phyloP scores from a whole-genome alignment of 1,284 basidiomycete species.

The Mycosarcoma mackinlayi region DNA sequence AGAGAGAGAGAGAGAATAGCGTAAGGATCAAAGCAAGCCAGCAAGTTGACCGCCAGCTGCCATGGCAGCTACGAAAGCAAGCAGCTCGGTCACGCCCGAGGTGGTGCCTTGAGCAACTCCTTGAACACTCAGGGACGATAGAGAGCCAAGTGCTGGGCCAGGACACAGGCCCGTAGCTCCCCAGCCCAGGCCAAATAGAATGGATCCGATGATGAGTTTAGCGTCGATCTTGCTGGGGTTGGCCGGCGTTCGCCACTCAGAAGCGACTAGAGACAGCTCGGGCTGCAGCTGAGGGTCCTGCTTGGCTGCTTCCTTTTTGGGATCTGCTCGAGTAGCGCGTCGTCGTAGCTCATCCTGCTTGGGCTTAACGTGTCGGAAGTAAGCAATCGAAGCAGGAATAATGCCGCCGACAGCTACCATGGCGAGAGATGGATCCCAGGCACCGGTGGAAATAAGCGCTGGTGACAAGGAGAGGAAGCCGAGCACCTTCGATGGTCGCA shows the following conservation, averaged over 20 bases:
- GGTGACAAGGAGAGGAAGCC: slow-evolving; percentile 28
- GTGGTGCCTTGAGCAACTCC: slow-evolving; percentile 5
- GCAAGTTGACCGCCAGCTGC: slow-evolving; percentile 44
- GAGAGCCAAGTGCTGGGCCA: slow-evolving; percentile 46
- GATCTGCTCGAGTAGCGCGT: background rate
- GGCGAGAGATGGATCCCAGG: slow-evolving; percentile 70
- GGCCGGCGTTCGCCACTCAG: slow-evolving; percentile 57
- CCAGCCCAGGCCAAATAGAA: slow-evolving; percentile 66
- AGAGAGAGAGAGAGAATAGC: too few species aligned
- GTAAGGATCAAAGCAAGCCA: slow-evolving; percentile 13
- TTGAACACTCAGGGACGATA: slow-evolving; percentile 15
- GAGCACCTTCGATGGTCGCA: slow-evolving; percentile 30
- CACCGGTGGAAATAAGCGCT: slow-evolving; percentile 20
- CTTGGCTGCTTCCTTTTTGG: slow-evolving; percentile 5
- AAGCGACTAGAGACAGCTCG: slow-evolving; percentile 25
- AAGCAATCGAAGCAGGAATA: slow-evolving; percentile 69
- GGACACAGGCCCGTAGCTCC: slow-evolving; percentile 56
- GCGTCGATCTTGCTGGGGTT: slow-evolving; percentile 48
- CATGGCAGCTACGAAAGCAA: slow-evolving; percentile 36
- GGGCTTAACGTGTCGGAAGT: slow-evolving; percentile 44
- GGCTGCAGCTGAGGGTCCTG: slow-evolving; percentile 19
- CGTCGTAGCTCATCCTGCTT: slow-evolving; percentile 31
- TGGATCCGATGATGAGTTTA: slow-evolving; percentile 51
- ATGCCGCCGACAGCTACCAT: slow-evolving; percentile 71
- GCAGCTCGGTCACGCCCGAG: slow-evolving; percentile 5